Conservation (phyloP, 139 green algal genomes). For the Chlamydomonas applanata region DNA sequence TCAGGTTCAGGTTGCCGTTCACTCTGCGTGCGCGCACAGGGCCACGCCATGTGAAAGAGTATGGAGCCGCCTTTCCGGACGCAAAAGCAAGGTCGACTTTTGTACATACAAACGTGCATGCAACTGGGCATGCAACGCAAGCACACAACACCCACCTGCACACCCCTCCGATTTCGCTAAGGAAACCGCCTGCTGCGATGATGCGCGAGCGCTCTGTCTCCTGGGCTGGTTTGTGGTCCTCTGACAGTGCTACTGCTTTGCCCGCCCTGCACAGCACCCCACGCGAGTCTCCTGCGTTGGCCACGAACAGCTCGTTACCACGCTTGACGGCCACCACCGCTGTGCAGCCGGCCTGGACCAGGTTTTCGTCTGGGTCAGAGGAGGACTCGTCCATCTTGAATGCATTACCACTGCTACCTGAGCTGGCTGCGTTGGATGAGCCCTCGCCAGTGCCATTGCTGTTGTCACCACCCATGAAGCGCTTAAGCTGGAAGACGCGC, state of each 20-base stretch:
- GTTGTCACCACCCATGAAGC: slow-evolving; percentile 36
- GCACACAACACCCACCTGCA: slow-evolving; percentile 10
- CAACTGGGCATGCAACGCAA: not conserved
- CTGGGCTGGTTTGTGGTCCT: slow-evolving; percentile 86
- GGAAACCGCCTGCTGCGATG: slow-evolving; percentile 70
- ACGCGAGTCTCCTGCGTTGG: slow-evolving; percentile 88
- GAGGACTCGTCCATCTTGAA: slow-evolving; percentile 15
- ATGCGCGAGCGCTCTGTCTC: slow-evolving; percentile 78
- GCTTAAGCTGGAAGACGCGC: slow-evolving; percentile 58
- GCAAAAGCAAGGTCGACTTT: no score
- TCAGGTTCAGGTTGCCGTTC: slow-evolving; percentile 95
- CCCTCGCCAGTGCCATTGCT: slow-evolving; percentile 20
- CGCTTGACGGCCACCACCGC: slow-evolving; percentile 83
- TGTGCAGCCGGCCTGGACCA: slow-evolving; percentile 76
- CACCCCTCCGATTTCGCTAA: slow-evolving; percentile 45
- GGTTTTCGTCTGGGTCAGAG: slow-evolving; percentile 34
- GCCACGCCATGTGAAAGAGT: no score
- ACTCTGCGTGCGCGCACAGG: slow-evolving; percentile 61
- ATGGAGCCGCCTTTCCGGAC: no score
- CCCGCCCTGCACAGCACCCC: slow-evolving; percentile 73
- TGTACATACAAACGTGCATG: no score
- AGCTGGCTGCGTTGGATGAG: not conserved
- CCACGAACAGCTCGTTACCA: slow-evolving; percentile 76
- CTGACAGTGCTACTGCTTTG: slow-evolving; percentile 65
- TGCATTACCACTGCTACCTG: slow-evolving; percentile 2